These are phyloP conservation scores for Paramecium octaurelia DNA, from an alignment of 73 alveolate species.

Conservation along the genomic window DNA sequence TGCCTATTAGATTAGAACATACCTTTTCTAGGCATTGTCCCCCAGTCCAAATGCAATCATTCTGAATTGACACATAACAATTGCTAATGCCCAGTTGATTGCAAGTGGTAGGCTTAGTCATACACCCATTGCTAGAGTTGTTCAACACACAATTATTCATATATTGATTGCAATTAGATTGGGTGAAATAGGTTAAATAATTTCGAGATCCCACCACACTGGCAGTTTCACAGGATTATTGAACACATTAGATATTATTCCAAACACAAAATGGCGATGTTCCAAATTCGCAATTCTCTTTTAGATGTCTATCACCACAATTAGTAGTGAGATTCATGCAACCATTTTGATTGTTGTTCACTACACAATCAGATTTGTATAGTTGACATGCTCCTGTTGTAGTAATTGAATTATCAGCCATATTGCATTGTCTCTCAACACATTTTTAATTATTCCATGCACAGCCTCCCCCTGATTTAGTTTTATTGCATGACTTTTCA, in stretches of 20 bases:
- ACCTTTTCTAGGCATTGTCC: not conserved
- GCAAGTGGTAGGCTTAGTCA: not conserved
- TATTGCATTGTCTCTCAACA: not conserved
- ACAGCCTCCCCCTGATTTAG: not conserved
- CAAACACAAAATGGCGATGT: not conserved
- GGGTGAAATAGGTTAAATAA: not conserved
- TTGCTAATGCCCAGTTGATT: not conserved
- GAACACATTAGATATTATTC: not conserved
- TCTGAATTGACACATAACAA: not conserved
- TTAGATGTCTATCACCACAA: not conserved
- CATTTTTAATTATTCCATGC: not conserved
- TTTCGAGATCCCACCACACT: not conserved
- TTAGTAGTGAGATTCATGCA: not conserved
- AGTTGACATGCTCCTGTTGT: not conserved
- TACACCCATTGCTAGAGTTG: not conserved
- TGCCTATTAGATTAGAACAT: not conserved
- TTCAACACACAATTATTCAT: not conserved
- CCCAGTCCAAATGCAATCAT: not conserved
- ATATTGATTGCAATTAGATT: not conserved
- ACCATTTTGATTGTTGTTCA: not conserved
- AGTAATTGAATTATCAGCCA: not conserved
- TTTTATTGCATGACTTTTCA: not conserved
- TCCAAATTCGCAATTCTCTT: not conserved
- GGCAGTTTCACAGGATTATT: slow-evolving; percentile 5
- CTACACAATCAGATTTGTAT: not conserved